Evolutionary conservation across 495 filamentous ascomycete species (phyloP), one percentile per base, ranked within the genome.

Genomic region (Cladorrhinum samala): DNA sequence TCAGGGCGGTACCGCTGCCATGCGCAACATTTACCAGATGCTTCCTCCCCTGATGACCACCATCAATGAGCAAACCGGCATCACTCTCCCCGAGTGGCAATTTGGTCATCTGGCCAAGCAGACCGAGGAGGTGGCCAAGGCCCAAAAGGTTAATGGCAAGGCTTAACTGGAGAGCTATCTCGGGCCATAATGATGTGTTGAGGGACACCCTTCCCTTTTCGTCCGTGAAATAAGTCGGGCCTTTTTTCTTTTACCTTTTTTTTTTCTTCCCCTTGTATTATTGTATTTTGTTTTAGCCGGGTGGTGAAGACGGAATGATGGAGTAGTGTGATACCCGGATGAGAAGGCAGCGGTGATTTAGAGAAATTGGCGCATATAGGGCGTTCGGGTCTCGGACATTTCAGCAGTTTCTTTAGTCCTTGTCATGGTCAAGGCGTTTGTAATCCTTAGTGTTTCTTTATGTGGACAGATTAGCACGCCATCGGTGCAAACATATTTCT

Each of bases 1-100:
- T 43, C 66, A 65, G 39, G 65, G 68, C 54, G 65, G 62, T 49
- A 60, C 57, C 16, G 67, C 68, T 2, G 67, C 72, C 9, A 63
- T 76, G 63, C 62, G 75, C 48, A 76, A 78, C 49, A 69, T 89
- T 40, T 88, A 89, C 73, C 88, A 91, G 67, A 81, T 80, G 51
- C 71, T 93, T 47, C 88, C 88, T 38, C 88, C 88, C 11, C 72
- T 93, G 7, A 79, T 93, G 67, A 80, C 73, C 2, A 91, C 88
- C 0, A 90, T 93, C 60, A 82, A 90, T 57, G 88, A 93, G 13
- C 88, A 93, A 69, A 91, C 87, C 0, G 88, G 88, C 0, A 88
- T 90, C 43, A 71, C 72, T 9, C 80, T 89, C 9, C 88, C 88
- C 9, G 73, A 81, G 37, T 91, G 88, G 88, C 77, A 79, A 65